Evolutionary conservation across 139 green algal species (phyloP), one percentile per base, ranked within the genome.

Genomic region (Tetradesmus lagerheimii): DNA sequence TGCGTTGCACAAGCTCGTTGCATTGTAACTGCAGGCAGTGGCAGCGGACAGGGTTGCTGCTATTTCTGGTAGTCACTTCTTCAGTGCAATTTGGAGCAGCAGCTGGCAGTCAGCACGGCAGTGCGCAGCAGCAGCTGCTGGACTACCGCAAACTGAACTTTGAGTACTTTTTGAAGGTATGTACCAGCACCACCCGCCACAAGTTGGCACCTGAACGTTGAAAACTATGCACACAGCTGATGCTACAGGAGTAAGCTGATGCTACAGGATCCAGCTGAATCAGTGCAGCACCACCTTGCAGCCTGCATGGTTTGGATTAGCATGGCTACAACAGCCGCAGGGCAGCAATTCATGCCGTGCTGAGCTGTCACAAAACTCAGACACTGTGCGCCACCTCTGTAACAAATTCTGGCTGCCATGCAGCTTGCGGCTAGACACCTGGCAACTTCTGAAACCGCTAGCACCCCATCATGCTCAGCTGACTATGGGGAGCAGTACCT

Each of bases 401-500:
- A 23, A 3, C 1, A 2, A 8, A 23, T 47, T 9, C 14, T 74
- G n/a, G 14, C 5, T n/a, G 25, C 16, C n/a, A 31, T 80, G 39
- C 83, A 88, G 83, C 43, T 41, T 0, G 83, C 64, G 23, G 38
- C 38, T 11, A 80, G 76, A 39, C 64, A 80, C 35, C 9, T 87
- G 53, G 25, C 16, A 12, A 62, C 5, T 4, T 78, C 53, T 38
- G 25, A 80, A 18, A 80, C 62, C 27, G 34, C 62, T 23, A 53
- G 29, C 29, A 80, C 25, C 1, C 31, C 83, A 66, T 25, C 82
- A 34, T 88, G 85, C 34, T 89, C 74, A 41, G 43, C 71, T 50
- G 67, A 57, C n/a, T 89, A 89, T 71, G 87, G 87, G 0, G 25
- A 34, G 50, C 37, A 39, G 34, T 91, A 91, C 62, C 34, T 91